These are phyloP conservation scores for Cephalotrichum gorgonifer DNA, from an alignment of 2,329 filamentous ascomycete genomes.

Conservation along the genomic window DNA sequence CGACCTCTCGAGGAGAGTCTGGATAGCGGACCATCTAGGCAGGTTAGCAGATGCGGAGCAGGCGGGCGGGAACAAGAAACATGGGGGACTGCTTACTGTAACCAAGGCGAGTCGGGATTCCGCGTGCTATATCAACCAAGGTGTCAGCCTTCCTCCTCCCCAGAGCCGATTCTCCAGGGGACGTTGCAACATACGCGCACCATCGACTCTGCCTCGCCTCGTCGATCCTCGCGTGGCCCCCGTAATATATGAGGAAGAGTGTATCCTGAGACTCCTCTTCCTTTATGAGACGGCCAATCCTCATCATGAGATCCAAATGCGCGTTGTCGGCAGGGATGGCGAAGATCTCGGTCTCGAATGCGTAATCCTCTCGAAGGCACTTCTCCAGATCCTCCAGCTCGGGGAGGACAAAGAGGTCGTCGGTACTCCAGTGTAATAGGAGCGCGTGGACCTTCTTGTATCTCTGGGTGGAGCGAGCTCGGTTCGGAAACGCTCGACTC, in stretches of 20 bases:
- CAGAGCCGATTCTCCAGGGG: too few species aligned
- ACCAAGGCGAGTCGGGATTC: conserved; percentile 39
- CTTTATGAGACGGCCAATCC: conserved; percentile 45
- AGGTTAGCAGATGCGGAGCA: conserved; percentile 4
- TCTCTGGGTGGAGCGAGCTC: conserved; percentile 37
- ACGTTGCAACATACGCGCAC: conserved; percentile 37
- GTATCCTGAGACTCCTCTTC: conserved; percentile 44
- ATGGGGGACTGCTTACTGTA: conserved; percentile 31
- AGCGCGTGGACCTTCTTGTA: conserved; percentile 46
- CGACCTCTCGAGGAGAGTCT: conserved; percentile 46
- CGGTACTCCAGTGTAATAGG: conserved; percentile 46
- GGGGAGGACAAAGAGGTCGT: conserved; percentile 47
- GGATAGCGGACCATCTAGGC: conserved; percentile 46
- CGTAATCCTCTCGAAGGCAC: conserved; percentile 43
- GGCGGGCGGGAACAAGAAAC: neutral
- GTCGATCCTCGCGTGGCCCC: conserved; percentile 49
- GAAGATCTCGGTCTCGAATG: conserved; percentile 46
- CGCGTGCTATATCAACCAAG: conserved; percentile 27
- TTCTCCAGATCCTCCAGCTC: conserved; percentile 47
- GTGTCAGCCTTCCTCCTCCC: neutral
- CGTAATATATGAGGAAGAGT: conserved; percentile 48
- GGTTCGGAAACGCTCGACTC: conserved; percentile 44
- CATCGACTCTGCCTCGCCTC: conserved; percentile 50
- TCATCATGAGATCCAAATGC: conserved; percentile 47
- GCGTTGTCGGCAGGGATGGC: conserved; percentile 48